These are phyloP conservation scores for Thermothielavioides terrestris DNA, from an alignment of 495 filamentous ascomycete genomes.

Conservation along the genomic window DNA sequence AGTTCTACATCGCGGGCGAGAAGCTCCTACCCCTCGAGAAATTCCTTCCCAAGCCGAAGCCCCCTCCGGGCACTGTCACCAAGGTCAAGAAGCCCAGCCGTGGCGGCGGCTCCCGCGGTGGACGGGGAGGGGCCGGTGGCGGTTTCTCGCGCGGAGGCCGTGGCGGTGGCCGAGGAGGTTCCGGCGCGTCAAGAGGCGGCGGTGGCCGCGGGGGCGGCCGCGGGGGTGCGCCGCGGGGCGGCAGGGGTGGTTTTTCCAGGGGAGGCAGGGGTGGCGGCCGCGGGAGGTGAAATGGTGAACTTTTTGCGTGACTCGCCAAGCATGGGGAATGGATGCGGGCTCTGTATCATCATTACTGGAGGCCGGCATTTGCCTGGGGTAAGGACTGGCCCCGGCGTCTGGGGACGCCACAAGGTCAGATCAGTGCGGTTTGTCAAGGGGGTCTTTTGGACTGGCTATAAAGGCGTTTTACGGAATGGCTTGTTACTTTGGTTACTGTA, in stretches of 20 bases:
- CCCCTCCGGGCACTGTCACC: slow-evolving; percentile 53
- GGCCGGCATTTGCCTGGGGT: background rate
- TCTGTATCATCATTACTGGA: slow-evolving; percentile 5
- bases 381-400: slow-evolving; percentile 4
- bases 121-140: slow-evolving; percentile 32
- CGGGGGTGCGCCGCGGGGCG: slow-evolving; percentile 18
- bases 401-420: slow-evolving; percentile 9
- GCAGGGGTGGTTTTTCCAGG: slow-evolving; percentile 18
- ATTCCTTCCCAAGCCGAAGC: slow-evolving; percentile 94
- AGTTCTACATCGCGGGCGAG: slow-evolving; percentile 90
- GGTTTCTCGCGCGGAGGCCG: slow-evolving; percentile 31
- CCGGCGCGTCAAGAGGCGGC: slow-evolving; percentile 24
- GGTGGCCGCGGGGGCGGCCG: slow-evolving; percentile 21
- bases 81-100: slow-evolving; percentile 49
- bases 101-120: slow-evolving; percentile 34
- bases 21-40: slow-evolving; percentile 90
- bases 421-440: slow-evolving; percentile 17
- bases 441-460: slow-evolving; percentile 22
- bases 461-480: slow-evolving; percentile 20
- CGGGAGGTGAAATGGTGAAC: background rate
- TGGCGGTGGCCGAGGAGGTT: slow-evolving; percentile 35
- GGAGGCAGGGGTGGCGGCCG: slow-evolving; percentile 20
- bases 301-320: background rate
- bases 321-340: background rate
- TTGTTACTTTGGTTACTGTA: slow-evolving; percentile 15